Evolutionary conservation across 192 early-diverging fungal species (phyloP), one percentile per base, ranked within the genome.

Genomic region (Diversispora eburnea): DNA sequence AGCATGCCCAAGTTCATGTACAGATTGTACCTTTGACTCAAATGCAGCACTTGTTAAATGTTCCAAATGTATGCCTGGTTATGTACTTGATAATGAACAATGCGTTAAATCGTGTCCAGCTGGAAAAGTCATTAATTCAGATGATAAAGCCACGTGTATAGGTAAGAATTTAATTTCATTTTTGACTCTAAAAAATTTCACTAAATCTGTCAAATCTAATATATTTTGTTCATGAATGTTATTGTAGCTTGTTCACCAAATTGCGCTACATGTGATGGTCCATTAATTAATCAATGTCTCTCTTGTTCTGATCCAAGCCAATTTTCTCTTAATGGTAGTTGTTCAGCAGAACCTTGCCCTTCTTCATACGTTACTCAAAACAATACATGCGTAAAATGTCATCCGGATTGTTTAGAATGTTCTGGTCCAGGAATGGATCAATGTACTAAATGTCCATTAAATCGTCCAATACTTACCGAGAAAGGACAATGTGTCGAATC

Each of bases 361-460:
- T 15, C 61, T 10, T 48, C 17, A 42, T 73, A 20, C 20, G n/a
- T 55, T 8, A 8, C 49, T 10, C 12, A 61, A 33, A 51, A 63
- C 13, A 64, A 33, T 1, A 54, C 33, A 3, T 73, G 72, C 43
- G 63, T 10, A 22, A 61, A 64, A 54, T 73, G 72, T 64, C 72
- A 73, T 41, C 12, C 49, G 3, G 72, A 73, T 54, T 73, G 72
- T 73, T 4, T 15, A 47, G 72, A 73, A 51, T 73, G 72, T 54
- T 43, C 45, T 5, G 72, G 72, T 19, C 60, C 47, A 10, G 60
- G 8, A 6, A 19, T 73, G 0, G 51, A 63, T 64, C 72, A 73
- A 45, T 73, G 72, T 15, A 73, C 33, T 12, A 73, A 73, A 73
- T 73, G 72, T 64, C 61, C 72, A 49, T 48, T 60, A 12, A 55